Base-by-base conservation (phyloP, 1,139 yeast species). In the Candida sp. region DNA sequence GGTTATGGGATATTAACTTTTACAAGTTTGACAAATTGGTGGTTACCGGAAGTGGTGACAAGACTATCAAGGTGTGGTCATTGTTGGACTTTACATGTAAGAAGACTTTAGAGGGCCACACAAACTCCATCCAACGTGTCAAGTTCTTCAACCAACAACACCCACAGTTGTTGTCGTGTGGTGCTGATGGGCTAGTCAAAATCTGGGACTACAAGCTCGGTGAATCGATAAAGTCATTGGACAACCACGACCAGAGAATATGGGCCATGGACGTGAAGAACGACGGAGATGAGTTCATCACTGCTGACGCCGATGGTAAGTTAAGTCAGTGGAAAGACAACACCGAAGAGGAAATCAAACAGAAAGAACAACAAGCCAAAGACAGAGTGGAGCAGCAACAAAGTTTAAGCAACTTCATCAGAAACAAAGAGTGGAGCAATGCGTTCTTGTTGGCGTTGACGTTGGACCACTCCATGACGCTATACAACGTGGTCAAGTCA, bases 221-320 rank as follows among this genome's bases (percentile, higher is more conserved):
- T 35, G 99, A 94, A 63, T 83, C 90, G 62, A 70, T 87, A 31
- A 84, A 87, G 55, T 93, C 98, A 0, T 76, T 92, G 51, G 98
- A 93, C 69, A 90, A 90, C 59, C 99, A 94, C 67, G 91, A 87
- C 55, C 96, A 93, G 69, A 84, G 97, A 70, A 92, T 94, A 47
- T 96, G 99, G 99, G 90, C 98, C 0, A 70, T 94, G 52, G 85
- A 86, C 48, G 75, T 81, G 1, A 77, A 82, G 54, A 73, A 81
- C 39, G 73, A 81, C 33, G 97, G 96, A 27, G 80, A 79, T 11
- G 78, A 80, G 49, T 79, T 94, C 53, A 82, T 90, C 1, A 84
- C 92, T 50, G 98, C 97, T 1, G 98, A 96, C 68, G 98, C 97
- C 1, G 98, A 94, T 68, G 97, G 98, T 49, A 88, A 90, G 44